These are phyloP conservation scores for Fusarium beomiforme DNA, from an alignment of 2,329 filamentous ascomycete genomes.

Conservation along the genomic window DNA sequence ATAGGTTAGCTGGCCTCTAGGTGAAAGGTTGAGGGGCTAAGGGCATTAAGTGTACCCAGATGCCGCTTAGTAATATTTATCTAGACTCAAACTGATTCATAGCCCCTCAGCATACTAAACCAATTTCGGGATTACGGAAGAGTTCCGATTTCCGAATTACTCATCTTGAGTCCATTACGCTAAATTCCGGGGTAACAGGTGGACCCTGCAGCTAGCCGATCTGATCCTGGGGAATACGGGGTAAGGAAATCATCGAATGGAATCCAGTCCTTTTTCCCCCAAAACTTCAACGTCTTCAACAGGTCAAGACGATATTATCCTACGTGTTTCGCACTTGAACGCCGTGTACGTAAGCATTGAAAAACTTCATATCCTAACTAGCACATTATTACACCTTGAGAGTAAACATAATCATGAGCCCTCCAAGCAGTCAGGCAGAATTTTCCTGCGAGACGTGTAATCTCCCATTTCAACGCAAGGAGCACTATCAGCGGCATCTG, in stretches of 20 bases:
- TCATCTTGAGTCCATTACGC: not conserved
- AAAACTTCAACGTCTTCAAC: not conserved
- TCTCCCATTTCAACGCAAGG: conserved; percentile 1
- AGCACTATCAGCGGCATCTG: not conserved
- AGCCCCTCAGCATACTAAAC: not conserved
- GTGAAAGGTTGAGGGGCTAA: too few species aligned
- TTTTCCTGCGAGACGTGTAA: conserved; percentile 10
- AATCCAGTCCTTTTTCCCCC: not conserved
- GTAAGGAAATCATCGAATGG: not conserved
- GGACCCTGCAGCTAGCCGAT: not conserved
- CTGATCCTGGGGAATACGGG: not conserved
- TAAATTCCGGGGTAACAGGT: not conserved
- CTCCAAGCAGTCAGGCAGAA: not conserved
- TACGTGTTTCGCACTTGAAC: accelerated
- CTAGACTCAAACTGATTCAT: not conserved
- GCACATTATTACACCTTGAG: not conserved
- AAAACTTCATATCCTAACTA: not conserved
- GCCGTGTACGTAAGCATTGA: accelerated
- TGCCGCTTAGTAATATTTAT: not conserved
- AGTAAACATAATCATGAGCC: not conserved
- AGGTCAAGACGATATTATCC: not conserved
- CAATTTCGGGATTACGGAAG: not conserved
- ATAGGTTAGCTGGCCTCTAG: too few species aligned
- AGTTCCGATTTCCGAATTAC: not conserved
- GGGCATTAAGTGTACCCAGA: too few species aligned